Base-by-base conservation (phyloP, 495 filamentous ascomycete genomes). In the Chaetomidium leptoderma region DNA sequence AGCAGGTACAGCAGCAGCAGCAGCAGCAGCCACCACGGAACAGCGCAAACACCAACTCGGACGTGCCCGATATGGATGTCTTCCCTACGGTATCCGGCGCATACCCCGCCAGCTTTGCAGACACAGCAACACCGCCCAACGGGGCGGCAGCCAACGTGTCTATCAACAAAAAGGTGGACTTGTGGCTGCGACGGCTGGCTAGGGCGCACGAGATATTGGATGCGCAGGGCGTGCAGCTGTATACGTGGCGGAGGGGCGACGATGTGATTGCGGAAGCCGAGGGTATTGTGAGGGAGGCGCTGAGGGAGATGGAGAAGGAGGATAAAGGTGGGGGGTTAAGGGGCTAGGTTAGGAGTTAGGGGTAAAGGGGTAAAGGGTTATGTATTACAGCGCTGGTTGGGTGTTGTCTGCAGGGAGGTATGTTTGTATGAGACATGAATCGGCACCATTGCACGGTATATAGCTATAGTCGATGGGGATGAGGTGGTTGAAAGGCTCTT, bases 241-340 rank as follows among this genome's bases (percentile, higher is more conserved):
- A 87, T 57, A 92, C 82, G 57, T 98, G 93, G 93, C 80, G 90
- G 42, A 82, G 83, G 6, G 93, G 93, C 1, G 78, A 76, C n/a
- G 93, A 97, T 79, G 87, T 89, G 19, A 70, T 77, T 39, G 60
- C 62, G 6, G 78, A 81, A 62, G 78, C 78, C 8, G 69, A 75
- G 53, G 77, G 77, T 23, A 72, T 81, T 46, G 75, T 81, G 14
- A 68, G 63, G 57, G 72, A 69, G 60, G 77, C 68, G 14, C 19
- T 76, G 63, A 68, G 63, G 58, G 66, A 69, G 57, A 72, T 74
- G 70, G 40, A 21, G 11, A 5, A 2, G 35, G 29, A 10, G 14
- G 24, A 19, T 7, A 27, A 21, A 17, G 30, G 39, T 19, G 13
- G 30, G 14, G n/a, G 26, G 17, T 17, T 23, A 2, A 13, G 45